Percentiles rank a stretch among this genome's conserved stretches.
phyloP scores from a whole-genome alignment of 805 yeast species.

The Ogataea populi-albae region DNA sequence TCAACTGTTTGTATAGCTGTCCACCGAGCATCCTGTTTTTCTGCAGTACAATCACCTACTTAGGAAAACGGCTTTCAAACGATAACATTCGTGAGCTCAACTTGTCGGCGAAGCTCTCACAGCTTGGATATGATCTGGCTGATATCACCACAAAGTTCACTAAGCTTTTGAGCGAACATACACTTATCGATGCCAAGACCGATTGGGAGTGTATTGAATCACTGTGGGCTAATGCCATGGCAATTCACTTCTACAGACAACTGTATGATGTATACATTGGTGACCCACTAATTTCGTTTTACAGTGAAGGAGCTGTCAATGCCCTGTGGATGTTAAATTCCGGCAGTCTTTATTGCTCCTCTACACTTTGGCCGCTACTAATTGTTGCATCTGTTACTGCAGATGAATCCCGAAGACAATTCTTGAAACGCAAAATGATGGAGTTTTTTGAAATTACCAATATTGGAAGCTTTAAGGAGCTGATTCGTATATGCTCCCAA shows the following conservation, averaged over 20 bases:
- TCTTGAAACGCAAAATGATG: conserved; percentile 1
- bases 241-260: conserved; percentile 10
- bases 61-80: conserved; percentile 4
- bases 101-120: conserved; percentile 1
- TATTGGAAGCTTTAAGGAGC: conserved; percentile 9
- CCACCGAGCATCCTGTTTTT: conserved; percentile 8
- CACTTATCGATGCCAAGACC: not conserved
- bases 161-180: conserved; percentile 2
- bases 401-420: conserved; percentile 1
- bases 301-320: conserved; percentile 2
- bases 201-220: conserved; percentile 13
- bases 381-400: conserved; percentile 6
- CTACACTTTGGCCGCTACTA: conserved; percentile 10
- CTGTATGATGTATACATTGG: conserved; percentile 5
- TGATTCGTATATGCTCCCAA: conserved; percentile 5
- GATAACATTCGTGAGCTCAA: not conserved
- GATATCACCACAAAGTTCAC: conserved; percentile 4
- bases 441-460: conserved; percentile 7
- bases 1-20: conserved; percentile 9
- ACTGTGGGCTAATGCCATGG: conserved; percentile 11
- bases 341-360: conserved; percentile 7
- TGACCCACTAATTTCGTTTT: conserved; percentile 3
- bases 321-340: conserved; percentile 4
- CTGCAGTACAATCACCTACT: conserved; percentile 5
- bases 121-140: conserved; percentile 5